Evolutionary conservation across 2,329 filamentous ascomycete species (phyloP), one percentile per base, ranked within the genome.

Genomic region (Apiospora aurea): DNA sequence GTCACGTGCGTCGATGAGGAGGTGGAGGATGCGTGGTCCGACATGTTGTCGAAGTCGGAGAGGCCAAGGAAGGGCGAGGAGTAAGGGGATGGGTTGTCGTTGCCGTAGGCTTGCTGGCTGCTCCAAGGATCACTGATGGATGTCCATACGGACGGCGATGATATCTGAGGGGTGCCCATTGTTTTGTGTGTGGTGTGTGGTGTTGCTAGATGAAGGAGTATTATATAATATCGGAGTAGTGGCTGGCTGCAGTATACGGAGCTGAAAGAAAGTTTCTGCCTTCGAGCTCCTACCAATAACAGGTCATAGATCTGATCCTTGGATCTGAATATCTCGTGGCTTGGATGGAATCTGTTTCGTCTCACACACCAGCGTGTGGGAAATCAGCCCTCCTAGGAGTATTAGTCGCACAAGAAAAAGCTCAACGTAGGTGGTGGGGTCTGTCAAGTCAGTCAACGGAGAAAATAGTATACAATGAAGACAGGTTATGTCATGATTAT

Each of bases 1-100:
- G 41, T 34, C 34, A 64, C 21, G 57, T 38, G 57, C 57, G 57
- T 8, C 57, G 57, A n/a, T 2, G 57, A 64, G 41, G 77, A 75
- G 41, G 79, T 78, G 29, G 75, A 76, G 18, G 76, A 77, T 41
- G 75, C 71, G 2, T 72, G 64, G 26, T 68, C 71, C 53, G 49
- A 73, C 76, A 78, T 78, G n/a, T 41, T 64, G 68, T 57, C 67
- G 34, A 41, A 29, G 38, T 69, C 68, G 18, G 68, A 41, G 1
- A 51, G 29, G 18, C 57, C 57, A 11, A 43, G 11, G 18, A 57
- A 44, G 29, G 43, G 64, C 14, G 69, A 38, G 11, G 64, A n/a
- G 16, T 69, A 61, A 44, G 53, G n/a, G 24, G 49, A 53, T 10
- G 49, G 38, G 47, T 43, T 38, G 34, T 53, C 47, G 67, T 69